Percentiles rank a stretch among this genome's conserved stretches.
phyloP scores from a whole-genome alignment of 148 eudicot genomes.

The Camellia japonica region DNA sequence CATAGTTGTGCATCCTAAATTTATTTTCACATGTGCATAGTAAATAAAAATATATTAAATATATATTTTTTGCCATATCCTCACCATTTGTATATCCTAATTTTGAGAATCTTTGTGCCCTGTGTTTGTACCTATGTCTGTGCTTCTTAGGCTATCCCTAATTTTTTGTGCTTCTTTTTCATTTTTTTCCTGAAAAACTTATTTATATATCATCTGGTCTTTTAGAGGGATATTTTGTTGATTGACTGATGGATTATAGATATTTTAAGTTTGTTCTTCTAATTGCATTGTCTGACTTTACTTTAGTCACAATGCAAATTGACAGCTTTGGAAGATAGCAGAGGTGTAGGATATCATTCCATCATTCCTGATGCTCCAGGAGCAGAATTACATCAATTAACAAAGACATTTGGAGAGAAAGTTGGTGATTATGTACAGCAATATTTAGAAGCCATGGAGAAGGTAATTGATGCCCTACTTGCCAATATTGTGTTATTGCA shows the following conservation, averaged over 20 bases:
- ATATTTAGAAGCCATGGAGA: slow-evolving; percentile 86
- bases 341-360: slow-evolving; percentile 72
- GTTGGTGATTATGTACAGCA: slow-evolving; percentile 63
- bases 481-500: slow-evolving; percentile 3
- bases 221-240: neutral
- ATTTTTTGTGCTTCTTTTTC: no score
- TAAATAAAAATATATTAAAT: no score
- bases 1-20: no score
- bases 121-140: no score
- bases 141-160: no score
- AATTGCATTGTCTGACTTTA: neutral
- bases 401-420: slow-evolving; percentile 61
- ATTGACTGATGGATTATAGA: neutral
- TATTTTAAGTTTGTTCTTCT: neutral
- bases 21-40: no score
- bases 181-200: no score
- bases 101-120: no score
- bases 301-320: neutral
- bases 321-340: slow-evolving; percentile 24
- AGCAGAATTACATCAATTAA: slow-evolving; percentile 59
- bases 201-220: no score
- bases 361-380: slow-evolving; percentile 67
- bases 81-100: no score
- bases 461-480: slow-evolving; percentile 42
- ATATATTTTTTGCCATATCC: no score